Base-by-base conservation (phyloP, 176 grass and related monocot species). In the Carex pumila region DNA sequence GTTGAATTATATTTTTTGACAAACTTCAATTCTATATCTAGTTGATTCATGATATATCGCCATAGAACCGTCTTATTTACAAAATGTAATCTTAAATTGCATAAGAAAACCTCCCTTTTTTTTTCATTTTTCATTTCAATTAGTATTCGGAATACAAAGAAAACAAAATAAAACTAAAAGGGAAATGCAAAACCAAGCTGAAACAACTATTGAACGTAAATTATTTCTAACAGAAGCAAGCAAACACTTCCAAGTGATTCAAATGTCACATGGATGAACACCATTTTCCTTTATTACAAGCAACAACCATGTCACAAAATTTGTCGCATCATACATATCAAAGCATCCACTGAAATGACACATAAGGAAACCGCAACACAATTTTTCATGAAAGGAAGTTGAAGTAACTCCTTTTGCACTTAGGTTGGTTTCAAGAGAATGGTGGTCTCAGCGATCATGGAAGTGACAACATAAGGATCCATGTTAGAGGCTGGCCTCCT, bases 391-490 rank as follows among this genome's bases (percentile, higher is more conserved):
- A 21, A 34, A 63, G 1, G 34, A 13, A 70, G 61, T 66, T 47
- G 39, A 13, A 82, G 21, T 9, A 49, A 37, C 17, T 66, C 9
- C 39, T 53, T 65, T 63, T 82, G 61, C 59, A 45, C 41, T 82
- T 86, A 76, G 1, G 7, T 85, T 15, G 80, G 22, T 66, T 94
- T 75, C 60, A 31, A 85, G 60, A 97, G 89, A 58, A 97, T 47
- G 76, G 92, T 94, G 6, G 94, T 94, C 72, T 94, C 87, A 3
- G 92, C 90, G 54, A 94, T 94, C 86, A 92, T 85, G 52, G 86
- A 87, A 76, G 94, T 92, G 61, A 97, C 94, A n/a, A 87, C 71
- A 78, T 97, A 97, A 11, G 94, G 94, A 47, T 97, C 94, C 94
- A 97, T 97, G 89, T 97, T 97, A 31, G 92, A 94, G 65, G 87